Conservation (phyloP, 805 yeast genomes). For the Wickerhamomyces strasburgensis region DNA sequence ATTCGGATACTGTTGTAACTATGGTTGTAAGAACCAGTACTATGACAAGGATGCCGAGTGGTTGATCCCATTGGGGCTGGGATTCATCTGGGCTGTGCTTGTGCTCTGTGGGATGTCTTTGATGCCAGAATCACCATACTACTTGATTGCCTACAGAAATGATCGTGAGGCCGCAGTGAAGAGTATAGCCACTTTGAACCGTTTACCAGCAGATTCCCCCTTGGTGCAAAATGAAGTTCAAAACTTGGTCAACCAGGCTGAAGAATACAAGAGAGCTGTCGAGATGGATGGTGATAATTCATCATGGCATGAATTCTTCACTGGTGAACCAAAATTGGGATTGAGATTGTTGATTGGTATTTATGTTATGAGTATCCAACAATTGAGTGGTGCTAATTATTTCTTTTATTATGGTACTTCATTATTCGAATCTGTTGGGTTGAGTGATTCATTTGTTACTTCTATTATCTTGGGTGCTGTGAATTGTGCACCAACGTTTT, state of each 20-base stretch:
- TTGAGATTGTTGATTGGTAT: slow-evolving; percentile 54
- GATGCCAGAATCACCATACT: slow-evolving; percentile 76
- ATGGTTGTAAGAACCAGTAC: slow-evolving; percentile 46
- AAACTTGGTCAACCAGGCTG: slow-evolving; percentile 38
- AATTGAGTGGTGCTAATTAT: slow-evolving; percentile 59
- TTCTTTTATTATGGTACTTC: slow-evolving; percentile 64
- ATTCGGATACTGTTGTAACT: slow-evolving; percentile 69
- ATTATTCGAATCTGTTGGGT: slow-evolving; percentile 55
- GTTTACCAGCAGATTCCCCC: slow-evolving; percentile 46
- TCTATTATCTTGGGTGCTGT: slow-evolving; percentile 55
- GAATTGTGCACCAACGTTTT: slow-evolving; percentile 50
- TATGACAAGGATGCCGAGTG: slow-evolving; percentile 66
- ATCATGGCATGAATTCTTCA: slow-evolving; percentile 57
- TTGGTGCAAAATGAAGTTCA: slow-evolving; percentile 53
- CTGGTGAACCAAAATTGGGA: slow-evolving; percentile 53
- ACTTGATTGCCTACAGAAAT: slow-evolving; percentile 44
- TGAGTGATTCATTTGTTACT: slow-evolving; percentile 52
- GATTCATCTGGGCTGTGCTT: slow-evolving; percentile 41
- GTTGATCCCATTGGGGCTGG: slow-evolving; percentile 66
- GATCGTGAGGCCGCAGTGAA: slow-evolving; percentile 57
- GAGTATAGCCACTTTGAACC: slow-evolving; percentile 57
- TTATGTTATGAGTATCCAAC: slow-evolving; percentile 56
- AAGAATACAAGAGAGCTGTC: slow-evolving; percentile 53
- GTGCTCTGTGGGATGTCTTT: slow-evolving; percentile 35
- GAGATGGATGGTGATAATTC: slow-evolving; percentile 62